phyloP scores from a whole-genome alignment of 2,329 filamentous ascomycete species.

The Nothomitra cinnamomea region DNA sequence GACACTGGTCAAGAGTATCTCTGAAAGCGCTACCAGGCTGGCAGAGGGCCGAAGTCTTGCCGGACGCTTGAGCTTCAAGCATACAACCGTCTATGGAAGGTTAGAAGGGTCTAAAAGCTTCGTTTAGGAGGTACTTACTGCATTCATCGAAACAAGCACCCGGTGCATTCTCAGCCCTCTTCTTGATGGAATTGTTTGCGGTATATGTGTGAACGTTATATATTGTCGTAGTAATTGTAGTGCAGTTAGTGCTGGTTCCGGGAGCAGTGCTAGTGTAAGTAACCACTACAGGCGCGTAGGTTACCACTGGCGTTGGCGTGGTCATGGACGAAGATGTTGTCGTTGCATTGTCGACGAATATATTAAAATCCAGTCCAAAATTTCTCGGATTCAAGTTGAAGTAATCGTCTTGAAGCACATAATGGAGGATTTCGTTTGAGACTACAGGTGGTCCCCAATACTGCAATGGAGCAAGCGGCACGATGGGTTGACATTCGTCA shows the following conservation, averaged over 20 bases:
- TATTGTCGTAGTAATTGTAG: neutral
- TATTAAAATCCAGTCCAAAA: conserved; percentile 6
- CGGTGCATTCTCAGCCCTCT: conserved; percentile 1
- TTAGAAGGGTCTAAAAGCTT: neutral
- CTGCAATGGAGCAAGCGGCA: conserved; percentile 2
- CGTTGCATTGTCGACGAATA: conserved; percentile 3
- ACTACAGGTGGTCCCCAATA: conserved; percentile 2
- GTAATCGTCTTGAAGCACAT: conserved; percentile 6
- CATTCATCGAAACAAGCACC: conserved; percentile 5
- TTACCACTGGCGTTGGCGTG: neutral
- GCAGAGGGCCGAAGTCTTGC: conserved; percentile 5
- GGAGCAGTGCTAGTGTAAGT: neutral
- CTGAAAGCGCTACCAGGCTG: neutral
- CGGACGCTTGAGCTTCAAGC: conserved; percentile 4
- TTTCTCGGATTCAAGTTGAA: conserved; percentile 7
- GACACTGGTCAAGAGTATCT: neutral
- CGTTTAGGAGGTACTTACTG: conserved; percentile 5
- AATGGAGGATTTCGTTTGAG: conserved; percentile 4
- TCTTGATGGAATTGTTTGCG: neutral
- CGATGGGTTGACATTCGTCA: conserved; percentile 2
- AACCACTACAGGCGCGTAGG: neutral
- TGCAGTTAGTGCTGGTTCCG: neutral
- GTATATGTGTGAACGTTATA: neutral
- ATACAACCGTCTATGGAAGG: conserved; percentile 2
- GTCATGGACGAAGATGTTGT: neutral